These are phyloP conservation scores for Trichoderma orchidacearum DNA, from an alignment of 495 filamentous ascomycete species.

Conservation along the genomic window DNA sequence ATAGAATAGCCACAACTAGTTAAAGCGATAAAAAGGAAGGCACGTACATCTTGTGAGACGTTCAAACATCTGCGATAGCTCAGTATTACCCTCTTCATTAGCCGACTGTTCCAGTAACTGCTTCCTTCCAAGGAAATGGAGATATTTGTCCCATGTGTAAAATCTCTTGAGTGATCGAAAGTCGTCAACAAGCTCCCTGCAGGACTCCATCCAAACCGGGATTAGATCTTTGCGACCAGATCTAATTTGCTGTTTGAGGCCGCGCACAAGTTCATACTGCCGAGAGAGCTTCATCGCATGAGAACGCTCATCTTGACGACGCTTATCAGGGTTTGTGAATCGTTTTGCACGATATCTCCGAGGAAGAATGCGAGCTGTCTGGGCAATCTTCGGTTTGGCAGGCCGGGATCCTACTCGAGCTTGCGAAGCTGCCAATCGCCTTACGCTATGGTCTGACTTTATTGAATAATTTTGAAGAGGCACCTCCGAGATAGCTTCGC, in stretches of 20 bases:
- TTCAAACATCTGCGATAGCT: conserved; percentile 59
- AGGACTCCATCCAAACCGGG: conserved; percentile 59
- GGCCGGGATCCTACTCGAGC: not conserved
- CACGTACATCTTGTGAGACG: conserved; percentile 38
- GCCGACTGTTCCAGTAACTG: conserved; percentile 30
- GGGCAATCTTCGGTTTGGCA: not conserved
- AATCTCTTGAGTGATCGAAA: conserved; percentile 67
- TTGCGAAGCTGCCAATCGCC: not conserved
- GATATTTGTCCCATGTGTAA: conserved; percentile 60
- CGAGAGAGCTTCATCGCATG: conserved; percentile 39
- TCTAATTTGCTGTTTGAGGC: conserved; percentile 35
- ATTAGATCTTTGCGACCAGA: conserved; percentile 38
- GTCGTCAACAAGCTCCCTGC: conserved; percentile 60
- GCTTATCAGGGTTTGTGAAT: not conserved
- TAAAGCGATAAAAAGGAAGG: not conserved
- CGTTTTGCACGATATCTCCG: conserved; percentile 3
- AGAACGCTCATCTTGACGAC: conserved; percentile 18
- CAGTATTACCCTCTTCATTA: conserved; percentile 37
- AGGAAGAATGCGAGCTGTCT: not conserved
- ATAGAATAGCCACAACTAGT: not conserved
- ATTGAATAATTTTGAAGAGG: conserved; percentile 3
- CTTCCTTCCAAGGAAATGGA: conserved; percentile 54
- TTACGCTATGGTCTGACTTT: not conserved
- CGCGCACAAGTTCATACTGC: conserved; percentile 41
- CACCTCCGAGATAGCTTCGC: conserved; percentile 25